Percentiles rank a stretch among this genome's conserved stretches.
Conservation (phyloP, 176 grass and related monocot genomes). For the Avena insularis region DNA sequence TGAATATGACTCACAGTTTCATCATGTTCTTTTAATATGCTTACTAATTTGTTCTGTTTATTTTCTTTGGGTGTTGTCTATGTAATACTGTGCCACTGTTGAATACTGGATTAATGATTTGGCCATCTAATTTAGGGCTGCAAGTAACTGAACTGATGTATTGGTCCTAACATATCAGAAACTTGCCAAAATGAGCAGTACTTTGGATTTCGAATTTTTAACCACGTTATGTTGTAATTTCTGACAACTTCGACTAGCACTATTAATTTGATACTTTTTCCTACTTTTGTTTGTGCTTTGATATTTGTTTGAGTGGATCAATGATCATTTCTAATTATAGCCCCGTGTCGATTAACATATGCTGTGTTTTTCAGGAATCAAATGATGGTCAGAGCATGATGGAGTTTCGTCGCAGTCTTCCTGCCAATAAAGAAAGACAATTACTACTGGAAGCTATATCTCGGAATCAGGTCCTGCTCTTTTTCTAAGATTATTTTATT, state of each 20-base stretch:
- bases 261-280: constrained; percentile 7
- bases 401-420: constrained; percentile 90
- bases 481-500: constrained; percentile 29
- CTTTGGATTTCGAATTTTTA: constrained; percentile 19
- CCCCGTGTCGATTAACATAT: background rate
- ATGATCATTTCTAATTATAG: background rate
- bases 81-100: constrained; percentile 13
- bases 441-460: constrained; percentile 73
- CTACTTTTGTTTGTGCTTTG: background rate
- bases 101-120: constrained; percentile 12
- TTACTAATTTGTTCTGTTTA: background rate
- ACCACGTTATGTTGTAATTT: constrained; percentile 7
- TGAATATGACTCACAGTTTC: constrained; percentile 28
- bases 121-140: background rate
- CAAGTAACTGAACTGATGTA: background rate
- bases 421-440: constrained; percentile 85
- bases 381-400: constrained; percentile 87
- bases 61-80: constrained; percentile 29
- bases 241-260: background rate
- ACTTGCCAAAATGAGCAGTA: background rate
- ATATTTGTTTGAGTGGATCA: background rate
- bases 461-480: constrained; percentile 76
- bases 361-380: constrained; percentile 73
- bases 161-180: constrained; percentile 1
- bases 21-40: background rate